These are phyloP conservation scores for Aspergillus panamensis DNA, from an alignment of 495 filamentous ascomycete genomes.

Conservation along the genomic window DNA sequence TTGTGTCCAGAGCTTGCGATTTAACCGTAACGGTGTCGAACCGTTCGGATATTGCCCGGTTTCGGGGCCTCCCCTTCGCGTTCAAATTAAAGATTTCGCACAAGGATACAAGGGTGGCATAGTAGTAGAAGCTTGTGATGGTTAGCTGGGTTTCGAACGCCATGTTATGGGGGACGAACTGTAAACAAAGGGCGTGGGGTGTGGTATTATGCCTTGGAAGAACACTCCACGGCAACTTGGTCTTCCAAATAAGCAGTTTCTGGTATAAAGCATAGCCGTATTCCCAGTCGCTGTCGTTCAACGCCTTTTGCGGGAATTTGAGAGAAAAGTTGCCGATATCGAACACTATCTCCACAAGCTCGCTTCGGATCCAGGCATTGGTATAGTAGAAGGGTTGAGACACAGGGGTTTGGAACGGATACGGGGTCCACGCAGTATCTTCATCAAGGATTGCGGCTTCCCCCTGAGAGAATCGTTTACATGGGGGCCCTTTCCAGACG, in stretches of 20 bases:
- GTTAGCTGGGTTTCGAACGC: not conserved
- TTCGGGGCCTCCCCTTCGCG: not conserved
- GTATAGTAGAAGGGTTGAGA: slow-evolving; percentile 18
- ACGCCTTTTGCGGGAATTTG: slow-evolving; percentile 10
- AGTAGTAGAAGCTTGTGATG: slow-evolving; percentile 20
- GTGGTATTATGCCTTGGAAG: slow-evolving; percentile 18
- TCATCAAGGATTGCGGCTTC: slow-evolving; percentile 22
- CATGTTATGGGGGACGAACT: slow-evolving; percentile 13
- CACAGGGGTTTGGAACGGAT: slow-evolving; percentile 14
- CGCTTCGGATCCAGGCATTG: slow-evolving; percentile 14
- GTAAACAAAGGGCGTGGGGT: slow-evolving; percentile 23
- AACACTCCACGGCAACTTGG: slow-evolving; percentile 14
- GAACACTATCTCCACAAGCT: slow-evolving; percentile 19
- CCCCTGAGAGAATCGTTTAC: slow-evolving; percentile 15
- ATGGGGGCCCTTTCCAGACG: slow-evolving; percentile 19
- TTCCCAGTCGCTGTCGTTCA: slow-evolving; percentile 13
- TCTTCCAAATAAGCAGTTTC: slow-evolving; percentile 15
- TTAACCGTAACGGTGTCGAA: slow-evolving; percentile 14
- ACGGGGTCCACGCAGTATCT: slow-evolving; percentile 13
- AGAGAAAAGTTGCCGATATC: slow-evolving; percentile 19
- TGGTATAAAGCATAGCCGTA: slow-evolving; percentile 16
- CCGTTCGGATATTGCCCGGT: not conserved
- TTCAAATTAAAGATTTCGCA: slow-evolving; percentile 16
- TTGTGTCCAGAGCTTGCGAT: slow-evolving; percentile 21
- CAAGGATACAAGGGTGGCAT: slow-evolving; percentile 21